Conservation (phyloP, 345 rosid species). For the Firmiana major region DNA sequence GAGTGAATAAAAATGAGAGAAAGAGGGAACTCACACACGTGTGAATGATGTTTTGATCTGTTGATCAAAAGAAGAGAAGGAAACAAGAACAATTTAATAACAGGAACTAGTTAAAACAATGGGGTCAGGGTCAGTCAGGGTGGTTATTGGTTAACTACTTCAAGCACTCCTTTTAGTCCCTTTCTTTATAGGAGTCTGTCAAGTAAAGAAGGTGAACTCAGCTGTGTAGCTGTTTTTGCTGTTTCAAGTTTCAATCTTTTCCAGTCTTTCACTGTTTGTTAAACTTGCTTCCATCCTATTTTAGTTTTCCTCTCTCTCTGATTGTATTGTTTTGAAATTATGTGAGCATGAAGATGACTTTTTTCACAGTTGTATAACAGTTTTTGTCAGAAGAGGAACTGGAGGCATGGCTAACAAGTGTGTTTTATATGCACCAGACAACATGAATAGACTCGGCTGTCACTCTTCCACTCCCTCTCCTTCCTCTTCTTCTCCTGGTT, state of each 20-base stretch:
- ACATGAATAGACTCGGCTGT: conserved; percentile 10
- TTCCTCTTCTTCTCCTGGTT: not conserved
- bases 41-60: conserved; percentile 7
- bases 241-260: conserved; percentile 4
- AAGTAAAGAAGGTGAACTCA: not conserved
- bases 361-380: conserved; percentile 43
- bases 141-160: not conserved
- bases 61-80: not conserved
- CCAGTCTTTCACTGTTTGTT: not conserved
- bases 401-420: conserved; percentile 30
- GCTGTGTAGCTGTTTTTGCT: conserved; percentile 21
- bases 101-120: not conserved
- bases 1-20: not conserved
- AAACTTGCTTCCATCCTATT: not conserved
- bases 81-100: not conserved
- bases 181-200: not conserved
- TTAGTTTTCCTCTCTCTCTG: not conserved
- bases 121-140: not conserved
- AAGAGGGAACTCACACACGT: not conserved
- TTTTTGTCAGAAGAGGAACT: conserved; percentile 37
- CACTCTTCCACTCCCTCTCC: conserved; percentile 2
- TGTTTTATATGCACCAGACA: conserved; percentile 23
- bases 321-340: not conserved
- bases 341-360: conserved; percentile 29
- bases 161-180: not conserved